Evolutionary conservation across 2,329 filamentous ascomycete genomes (phyloP).

Genomic region (Clonostachys sp.): DNA sequence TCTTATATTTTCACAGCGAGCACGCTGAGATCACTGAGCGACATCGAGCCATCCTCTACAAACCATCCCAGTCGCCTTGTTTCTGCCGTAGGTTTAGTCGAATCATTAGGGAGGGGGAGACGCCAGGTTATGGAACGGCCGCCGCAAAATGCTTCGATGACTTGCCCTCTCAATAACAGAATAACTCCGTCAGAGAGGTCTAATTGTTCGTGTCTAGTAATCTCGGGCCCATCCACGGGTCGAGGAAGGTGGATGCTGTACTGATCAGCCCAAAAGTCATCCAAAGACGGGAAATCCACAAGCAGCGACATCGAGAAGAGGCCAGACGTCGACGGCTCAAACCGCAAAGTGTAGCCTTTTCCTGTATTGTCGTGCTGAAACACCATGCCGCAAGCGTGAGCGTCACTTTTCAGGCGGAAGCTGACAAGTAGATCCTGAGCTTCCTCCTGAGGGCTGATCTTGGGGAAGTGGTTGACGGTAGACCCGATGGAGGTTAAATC

Average conservation of each 20-base stretch:
- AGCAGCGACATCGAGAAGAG: conserved; percentile 17
- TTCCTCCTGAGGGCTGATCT: conserved; percentile 9
- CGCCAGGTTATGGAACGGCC: conserved; percentile 20
- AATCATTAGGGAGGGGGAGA: conserved; percentile 8
- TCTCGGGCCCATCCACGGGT: conserved; percentile 24
- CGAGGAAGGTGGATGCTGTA: conserved; percentile 21
- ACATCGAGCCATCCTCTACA: conserved; percentile 14
- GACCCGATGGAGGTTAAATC: conserved; percentile 13
- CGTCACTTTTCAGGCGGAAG: conserved; percentile 15
- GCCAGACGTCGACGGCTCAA: conserved; percentile 10
- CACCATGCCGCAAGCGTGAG: conserved; percentile 18
- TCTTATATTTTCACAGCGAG: too few species aligned
- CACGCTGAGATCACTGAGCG: too few species aligned
- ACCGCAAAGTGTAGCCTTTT: conserved; percentile 17
- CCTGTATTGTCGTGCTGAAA: conserved; percentile 16
- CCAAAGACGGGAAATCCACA: conserved; percentile 22
- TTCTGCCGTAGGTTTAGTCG: background rate
- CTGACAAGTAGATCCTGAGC: conserved; percentile 11
- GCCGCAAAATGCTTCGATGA: conserved; percentile 20
- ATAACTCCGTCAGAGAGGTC: conserved; percentile 14
- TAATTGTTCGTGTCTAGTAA: conserved; percentile 22
- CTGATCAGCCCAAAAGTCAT: conserved; percentile 32
- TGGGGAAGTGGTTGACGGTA: conserved; percentile 14
- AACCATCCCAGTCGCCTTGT: conserved; percentile 18
- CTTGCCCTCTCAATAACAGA: conserved; percentile 14